A percentile compares a stretch with the other conserved stretches of the same genome.
These are phyloP conservation scores for Triangularia verruculosa DNA, from an alignment of 2,329 filamentous ascomycete species.

Conservation along the genomic window DNA sequence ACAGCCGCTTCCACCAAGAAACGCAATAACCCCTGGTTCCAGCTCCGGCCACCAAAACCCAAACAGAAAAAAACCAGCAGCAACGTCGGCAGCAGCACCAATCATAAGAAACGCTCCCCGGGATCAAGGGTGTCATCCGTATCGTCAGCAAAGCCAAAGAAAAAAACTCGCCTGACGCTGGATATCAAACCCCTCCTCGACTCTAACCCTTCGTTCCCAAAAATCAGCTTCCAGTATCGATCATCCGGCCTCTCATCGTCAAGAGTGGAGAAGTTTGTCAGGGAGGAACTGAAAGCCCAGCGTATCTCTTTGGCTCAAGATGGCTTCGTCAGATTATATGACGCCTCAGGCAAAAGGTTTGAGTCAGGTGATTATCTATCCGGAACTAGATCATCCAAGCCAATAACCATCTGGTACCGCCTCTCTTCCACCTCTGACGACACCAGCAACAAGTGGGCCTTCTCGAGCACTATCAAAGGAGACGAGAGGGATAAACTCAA, in stretches of 20 bases:
- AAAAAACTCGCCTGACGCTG: neutral
- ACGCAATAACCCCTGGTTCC: neutral
- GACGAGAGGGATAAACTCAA: conserved; percentile 17
- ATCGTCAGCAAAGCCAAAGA: neutral
- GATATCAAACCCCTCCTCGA: neutral
- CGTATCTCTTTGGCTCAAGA: no score
- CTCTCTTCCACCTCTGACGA: conserved; percentile 3
- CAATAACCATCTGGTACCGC: conserved; percentile 25
- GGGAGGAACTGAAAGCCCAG: neutral
- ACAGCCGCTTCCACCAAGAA: neutral
- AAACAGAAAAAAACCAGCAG: neutral
- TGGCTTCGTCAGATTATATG: conserved; percentile 17
- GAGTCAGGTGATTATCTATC: conserved; percentile 1
- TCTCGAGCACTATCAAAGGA: conserved; percentile 15
- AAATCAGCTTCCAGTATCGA: neutral
- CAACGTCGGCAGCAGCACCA: neutral
- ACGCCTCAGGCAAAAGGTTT: conserved; percentile 6
- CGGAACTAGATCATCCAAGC: neutral
- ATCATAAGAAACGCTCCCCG: neutral
- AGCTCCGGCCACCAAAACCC: neutral
- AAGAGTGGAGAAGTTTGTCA: conserved; percentile 17
- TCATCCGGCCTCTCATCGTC: conserved; percentile 1
- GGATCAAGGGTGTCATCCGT: neutral
- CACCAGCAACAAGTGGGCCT: conserved; percentile 18
- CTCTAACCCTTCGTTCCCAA: neutral